Evolutionary conservation across 495 filamentous ascomycete species (phyloP).

Genomic region (Friedmanniomyces endolithicus): DNA sequence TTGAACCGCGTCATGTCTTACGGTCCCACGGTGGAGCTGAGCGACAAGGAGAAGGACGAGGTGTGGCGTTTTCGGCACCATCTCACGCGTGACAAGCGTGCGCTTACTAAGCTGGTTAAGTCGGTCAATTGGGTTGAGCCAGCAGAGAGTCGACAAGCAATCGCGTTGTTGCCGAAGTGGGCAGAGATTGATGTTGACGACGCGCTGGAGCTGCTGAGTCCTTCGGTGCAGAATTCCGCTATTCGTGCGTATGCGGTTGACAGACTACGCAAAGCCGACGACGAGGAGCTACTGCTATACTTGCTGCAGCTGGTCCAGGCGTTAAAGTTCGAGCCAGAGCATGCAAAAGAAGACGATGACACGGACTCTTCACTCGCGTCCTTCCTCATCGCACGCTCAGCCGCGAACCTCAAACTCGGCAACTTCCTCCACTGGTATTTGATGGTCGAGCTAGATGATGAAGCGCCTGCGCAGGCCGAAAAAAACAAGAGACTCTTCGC

Average conservation of each 20-base stretch:
- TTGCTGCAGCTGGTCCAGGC: conserved; percentile 92
- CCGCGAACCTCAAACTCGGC: conserved; percentile 73
- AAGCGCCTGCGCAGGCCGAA: conserved; percentile 49
- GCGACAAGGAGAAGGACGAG: conserved; percentile 82
- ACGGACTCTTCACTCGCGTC: conserved; percentile 79
- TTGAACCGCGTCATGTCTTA: conserved; percentile 83
- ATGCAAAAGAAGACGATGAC: conserved; percentile 40
- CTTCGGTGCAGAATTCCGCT: conserved; percentile 73
- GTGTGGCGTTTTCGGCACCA: conserved; percentile 96
- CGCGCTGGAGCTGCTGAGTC: conserved; percentile 85
- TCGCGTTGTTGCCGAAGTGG: conserved; percentile 84
- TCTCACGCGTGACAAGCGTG: conserved; percentile 80
- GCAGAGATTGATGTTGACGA: conserved; percentile 96
- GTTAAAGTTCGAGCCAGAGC: conserved; percentile 73
- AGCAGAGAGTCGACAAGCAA: conserved; percentile 76
- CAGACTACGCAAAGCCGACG: conserved; percentile 77
- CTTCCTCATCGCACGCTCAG: conserved; percentile 78
- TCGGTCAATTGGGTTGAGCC: conserved; percentile 85
- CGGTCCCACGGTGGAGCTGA: conserved; percentile 78
- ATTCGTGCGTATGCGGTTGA: conserved; percentile 91
- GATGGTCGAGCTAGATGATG: conserved; percentile 91
- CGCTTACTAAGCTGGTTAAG: conserved; percentile 94
- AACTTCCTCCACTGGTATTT: conserved; percentile 98
- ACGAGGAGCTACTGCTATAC: conserved; percentile 86
- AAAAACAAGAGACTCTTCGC: conserved; percentile 71